These are phyloP conservation scores for Kwoniella sp. DNA, from an alignment of 768 basidiomycete species.

Conservation along the genomic window DNA sequence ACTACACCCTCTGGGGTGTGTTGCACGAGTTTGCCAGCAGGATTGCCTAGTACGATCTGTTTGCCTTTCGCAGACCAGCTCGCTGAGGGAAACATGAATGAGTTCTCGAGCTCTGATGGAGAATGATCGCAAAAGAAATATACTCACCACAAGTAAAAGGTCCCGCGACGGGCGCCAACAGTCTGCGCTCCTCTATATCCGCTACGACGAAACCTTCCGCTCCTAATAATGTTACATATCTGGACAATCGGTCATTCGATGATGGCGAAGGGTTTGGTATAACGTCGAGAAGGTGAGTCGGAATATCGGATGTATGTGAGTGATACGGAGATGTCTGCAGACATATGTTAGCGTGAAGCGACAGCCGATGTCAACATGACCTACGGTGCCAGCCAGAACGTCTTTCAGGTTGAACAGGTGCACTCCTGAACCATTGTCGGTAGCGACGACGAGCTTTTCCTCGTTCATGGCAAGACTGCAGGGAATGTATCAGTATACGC, in stretches of 20 bases:
- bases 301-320: slow-evolving; percentile 28
- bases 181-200: slow-evolving; percentile 37
- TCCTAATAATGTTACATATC: slow-evolving; percentile 27
- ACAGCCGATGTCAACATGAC: too few relatives aligned
- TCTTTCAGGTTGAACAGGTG: slow-evolving; percentile 30
- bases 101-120: neutral
- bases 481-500: slow-evolving; percentile 11
- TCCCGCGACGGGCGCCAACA: slow-evolving; percentile 33
- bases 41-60: slow-evolving; percentile 56
- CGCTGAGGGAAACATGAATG: too few relatives aligned
- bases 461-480: slow-evolving; percentile 43
- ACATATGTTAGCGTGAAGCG: too few relatives aligned
- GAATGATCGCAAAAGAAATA: neutral
- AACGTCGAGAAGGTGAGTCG: slow-evolving; percentile 41
- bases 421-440: slow-evolving; percentile 23
- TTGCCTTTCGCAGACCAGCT: slow-evolving; percentile 59
- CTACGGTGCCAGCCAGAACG: slow-evolving; percentile 28
- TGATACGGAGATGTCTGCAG: slow-evolving; percentile 46
- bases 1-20: slow-evolving; percentile 56
- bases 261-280: slow-evolving; percentile 50
- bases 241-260: slow-evolving; percentile 20
- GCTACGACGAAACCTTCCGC: slow-evolving; percentile 39
- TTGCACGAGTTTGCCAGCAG: slow-evolving; percentile 51
- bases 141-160: slow-evolving; percentile 45
- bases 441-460: slow-evolving; percentile 38